Conservation (phyloP, 1,139 yeast species). For the Arxiozyma slooffiae region DNA sequence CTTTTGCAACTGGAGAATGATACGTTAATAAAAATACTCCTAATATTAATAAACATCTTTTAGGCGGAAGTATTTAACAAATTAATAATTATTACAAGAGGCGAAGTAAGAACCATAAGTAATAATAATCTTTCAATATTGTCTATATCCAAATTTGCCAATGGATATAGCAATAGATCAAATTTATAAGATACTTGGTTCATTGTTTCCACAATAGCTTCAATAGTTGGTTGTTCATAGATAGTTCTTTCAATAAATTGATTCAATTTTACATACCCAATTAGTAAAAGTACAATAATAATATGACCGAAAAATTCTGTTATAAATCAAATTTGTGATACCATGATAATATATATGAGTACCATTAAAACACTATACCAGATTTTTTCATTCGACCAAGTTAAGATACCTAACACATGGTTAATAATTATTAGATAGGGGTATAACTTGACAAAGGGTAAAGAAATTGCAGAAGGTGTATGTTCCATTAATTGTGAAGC, state of each 20-base stretch:
- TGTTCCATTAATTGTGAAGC: conserved; percentile 58
- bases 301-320: conserved; percentile 76
- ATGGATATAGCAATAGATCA: conserved; percentile 67
- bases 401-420: conserved; percentile 56
- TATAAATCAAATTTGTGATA: conserved; percentile 63
- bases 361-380: conserved; percentile 66
- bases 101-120: conserved; percentile 78
- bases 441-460: conserved; percentile 69
- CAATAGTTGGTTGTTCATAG: conserved; percentile 66
- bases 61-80: conserved; percentile 61
- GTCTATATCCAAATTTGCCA: conserved; percentile 62
- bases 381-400: conserved; percentile 86
- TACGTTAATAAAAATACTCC: conserved; percentile 67
- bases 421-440: conserved; percentile 72
- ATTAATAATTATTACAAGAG: conserved; percentile 63
- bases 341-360: conserved; percentile 46
- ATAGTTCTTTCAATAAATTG: conserved; percentile 44
- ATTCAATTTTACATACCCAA: conserved; percentile 56
- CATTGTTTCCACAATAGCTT: conserved; percentile 76
- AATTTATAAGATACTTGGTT: conserved; percentile 67
- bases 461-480: conserved; percentile 87
- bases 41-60: conserved; percentile 48
- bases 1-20: conserved; percentile 77
- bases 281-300: conserved; percentile 55
- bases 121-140: conserved; percentile 72